Conservation (phyloP, 495 filamentous ascomycete genomes). For the Sordaria brevicollis region DNA sequence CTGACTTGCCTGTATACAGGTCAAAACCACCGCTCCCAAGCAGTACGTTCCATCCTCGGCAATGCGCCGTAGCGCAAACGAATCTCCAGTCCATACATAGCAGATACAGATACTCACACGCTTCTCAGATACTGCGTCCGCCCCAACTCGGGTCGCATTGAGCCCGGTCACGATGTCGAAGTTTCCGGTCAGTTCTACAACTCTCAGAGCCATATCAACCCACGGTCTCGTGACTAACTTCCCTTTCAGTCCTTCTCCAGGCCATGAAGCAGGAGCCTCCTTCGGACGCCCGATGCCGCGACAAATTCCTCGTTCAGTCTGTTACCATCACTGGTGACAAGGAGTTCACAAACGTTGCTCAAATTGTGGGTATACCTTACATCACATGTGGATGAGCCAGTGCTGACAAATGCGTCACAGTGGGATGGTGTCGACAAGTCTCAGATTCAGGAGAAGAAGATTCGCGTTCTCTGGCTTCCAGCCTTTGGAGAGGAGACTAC, state of each 20-base stretch:
- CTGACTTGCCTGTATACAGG: constrained; percentile 38
- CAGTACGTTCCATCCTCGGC: constrained; percentile 54
- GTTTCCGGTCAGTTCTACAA: constrained; percentile 63
- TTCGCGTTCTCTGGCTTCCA: constrained; percentile 77
- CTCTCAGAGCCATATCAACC: not conserved
- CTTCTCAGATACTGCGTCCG: constrained; percentile 83
- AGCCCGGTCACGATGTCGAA: constrained; percentile 76
- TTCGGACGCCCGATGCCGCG: constrained; percentile 74
- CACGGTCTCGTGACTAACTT: not conserved
- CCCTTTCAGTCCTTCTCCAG: constrained; percentile 70
- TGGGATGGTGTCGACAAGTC: constrained; percentile 69
- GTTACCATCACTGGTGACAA: constrained; percentile 74
- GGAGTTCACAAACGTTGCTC: constrained; percentile 65
- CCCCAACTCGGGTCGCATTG: constrained; percentile 92
- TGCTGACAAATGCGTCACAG: constrained; percentile 33
- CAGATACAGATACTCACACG: constrained; percentile 2
- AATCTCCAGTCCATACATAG: not conserved
- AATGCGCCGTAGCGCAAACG: not conserved
- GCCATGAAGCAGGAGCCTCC: constrained; percentile 95
- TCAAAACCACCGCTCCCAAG: constrained; percentile 98
- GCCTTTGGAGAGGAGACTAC: constrained; percentile 11
- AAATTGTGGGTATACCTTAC: constrained; percentile 55
- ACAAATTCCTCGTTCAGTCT: constrained; percentile 98
- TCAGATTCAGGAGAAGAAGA: constrained; percentile 83
- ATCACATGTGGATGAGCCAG: not conserved